Base-by-base conservation (phyloP, 345 rosid species). In the Mercurialis annua region DNA sequence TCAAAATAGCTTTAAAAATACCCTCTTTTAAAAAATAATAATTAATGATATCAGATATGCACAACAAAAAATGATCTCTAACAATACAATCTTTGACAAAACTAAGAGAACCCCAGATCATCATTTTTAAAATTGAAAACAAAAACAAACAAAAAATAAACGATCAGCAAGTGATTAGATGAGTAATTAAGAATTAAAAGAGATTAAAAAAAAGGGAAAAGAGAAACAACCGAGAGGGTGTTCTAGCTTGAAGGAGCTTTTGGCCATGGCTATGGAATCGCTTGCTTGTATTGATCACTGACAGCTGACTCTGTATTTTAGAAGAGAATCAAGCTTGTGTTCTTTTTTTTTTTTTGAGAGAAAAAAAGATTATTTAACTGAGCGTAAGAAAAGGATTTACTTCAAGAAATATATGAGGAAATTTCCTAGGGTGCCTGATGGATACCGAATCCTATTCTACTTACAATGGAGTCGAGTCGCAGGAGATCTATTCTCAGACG, bases 241-340 rank as follows among this genome's bases (percentile, higher is more conserved):
- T 71, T 93, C 98, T 78, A 81, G 71, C 85, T 93, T 89, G 84
- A 90, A 93, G 42, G 87, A 87, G 78, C 85, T 87, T 64, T 74
- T 86, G 20, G 94, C 88, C 98, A 93, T 92, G 64, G 71, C 66
- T 27, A 11, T 5, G n/a, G 29, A 60, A 49, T 36, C n/a, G 4
- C 40, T 34, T 17, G 4, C 11, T 10, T 14, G 44, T 40, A 14
- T 14, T 9, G 10, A 40, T 40, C 5, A 40, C 6, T 40, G 44
- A 4, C 8, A 40, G 11, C 8, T 40, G 44, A 36, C 1, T 40
- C 10, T 40, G 44, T 3, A 3, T 9, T 40, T 40, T 40, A 40
- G 44, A 3, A 3, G 9, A 34, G 9, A 40, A 40, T 40, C 11
- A 14, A 40, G 1, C 11, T 40, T 40, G 44, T 14, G n/a, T n/a